phyloP scores from a whole-genome alignment of 805 yeast genomes.

The Lachancea lanzarotensis region DNA sequence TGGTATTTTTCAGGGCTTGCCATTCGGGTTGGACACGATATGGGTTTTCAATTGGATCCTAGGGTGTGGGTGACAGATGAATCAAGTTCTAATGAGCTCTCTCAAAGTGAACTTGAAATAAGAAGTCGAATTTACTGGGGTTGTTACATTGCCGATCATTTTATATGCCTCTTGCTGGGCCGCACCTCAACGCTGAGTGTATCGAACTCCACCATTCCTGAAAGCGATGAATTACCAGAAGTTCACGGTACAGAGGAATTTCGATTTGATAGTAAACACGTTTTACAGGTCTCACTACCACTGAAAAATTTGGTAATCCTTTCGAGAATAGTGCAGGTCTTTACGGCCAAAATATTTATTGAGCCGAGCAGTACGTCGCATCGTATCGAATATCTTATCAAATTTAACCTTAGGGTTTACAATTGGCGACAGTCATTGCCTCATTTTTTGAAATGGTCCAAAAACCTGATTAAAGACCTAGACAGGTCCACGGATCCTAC shows the following conservation, averaged over 20 bases:
- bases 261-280: constrained; percentile 34
- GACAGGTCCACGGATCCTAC: constrained; percentile 48
- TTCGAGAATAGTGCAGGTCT: constrained; percentile 35
- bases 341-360: constrained; percentile 31
- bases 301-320: constrained; percentile 40
- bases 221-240: constrained; percentile 53
- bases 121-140: constrained; percentile 64
- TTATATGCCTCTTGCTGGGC: constrained; percentile 53
- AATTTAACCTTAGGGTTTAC: constrained; percentile 45
- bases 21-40: constrained; percentile 56
- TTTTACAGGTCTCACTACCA: constrained; percentile 30
- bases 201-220: constrained; percentile 54
- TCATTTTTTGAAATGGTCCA: constrained; percentile 44
- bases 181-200: constrained; percentile 50
- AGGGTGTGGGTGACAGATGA: constrained; percentile 46
- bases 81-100: constrained; percentile 32
- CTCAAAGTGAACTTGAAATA: constrained; percentile 48
- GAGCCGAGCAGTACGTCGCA: constrained; percentile 30
- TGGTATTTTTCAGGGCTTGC: constrained; percentile 62
- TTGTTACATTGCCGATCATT: constrained; percentile 56
- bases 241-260: constrained; percentile 57
- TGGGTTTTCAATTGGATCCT: constrained; percentile 59
- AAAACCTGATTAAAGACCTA: constrained; percentile 33
- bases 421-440: constrained; percentile 49
- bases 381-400: constrained; percentile 33